Evolutionary conservation across 2,329 filamentous ascomycete species (phyloP), one percentile per base, ranked within the genome.

Genomic region (Fusarium luffae): DNA sequence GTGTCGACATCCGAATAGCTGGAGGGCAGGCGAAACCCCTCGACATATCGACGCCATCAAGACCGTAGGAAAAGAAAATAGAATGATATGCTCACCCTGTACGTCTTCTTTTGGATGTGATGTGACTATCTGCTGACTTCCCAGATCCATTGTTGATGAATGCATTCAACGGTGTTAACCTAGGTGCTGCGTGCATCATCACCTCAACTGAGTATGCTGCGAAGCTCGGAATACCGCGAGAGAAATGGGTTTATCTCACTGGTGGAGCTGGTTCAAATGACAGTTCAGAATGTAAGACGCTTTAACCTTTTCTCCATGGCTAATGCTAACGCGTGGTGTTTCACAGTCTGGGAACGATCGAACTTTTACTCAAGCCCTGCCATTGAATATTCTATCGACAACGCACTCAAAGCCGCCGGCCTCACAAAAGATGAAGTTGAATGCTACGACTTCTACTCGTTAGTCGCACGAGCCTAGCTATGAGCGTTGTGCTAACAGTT

Each of bases 81-180:
- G 90, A 19, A 89, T 92, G 85, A 91, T 92, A 56, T 91, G 88
- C 74, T 86, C 84, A 50, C 90, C 90, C 16, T 92, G 89, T 90
- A 76, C 56, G 85, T 77, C 5, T 2, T 0, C 1, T 5, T 21
- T 21, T 21, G 21, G 21, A 21, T 21, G 2, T 3, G 27, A 2
- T 2, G 5, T 6, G 1, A 25, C 1, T 16, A 10, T 8, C 4
- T 5, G 7, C 49, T 57, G 7, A 52, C 1, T 1, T 3, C 2
- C 4, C 49, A 91, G 89, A 92, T 77, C 88, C 89, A 0, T 79
- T 92, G 0, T 77, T 91, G 12, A 91, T 92, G 89, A 92, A 92
- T 72, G 89, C 90, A 1, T 92, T 91, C 78, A 92, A 92, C 69
- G 89, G 84, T 3, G 85, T 92, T 37, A 92, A 92, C 63, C 79